A percentile compares a stretch with the other conserved stretches of the same genome.
These are phyloP conservation scores for Pinus tabuliformis DNA, from an alignment of 75 land plant genomes.

Conservation along the genomic window DNA sequence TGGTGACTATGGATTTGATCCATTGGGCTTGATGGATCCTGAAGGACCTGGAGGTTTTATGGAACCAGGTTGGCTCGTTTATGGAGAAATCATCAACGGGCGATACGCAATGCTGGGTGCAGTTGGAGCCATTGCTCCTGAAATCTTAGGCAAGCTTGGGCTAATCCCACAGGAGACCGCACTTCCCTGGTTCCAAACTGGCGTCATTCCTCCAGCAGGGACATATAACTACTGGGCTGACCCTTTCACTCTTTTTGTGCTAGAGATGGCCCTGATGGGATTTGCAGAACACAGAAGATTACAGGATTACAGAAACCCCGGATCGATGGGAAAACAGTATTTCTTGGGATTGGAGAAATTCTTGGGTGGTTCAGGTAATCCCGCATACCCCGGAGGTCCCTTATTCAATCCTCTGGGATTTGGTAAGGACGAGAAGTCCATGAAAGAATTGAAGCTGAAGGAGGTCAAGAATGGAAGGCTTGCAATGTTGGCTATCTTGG, in stretches of 20 bases:
- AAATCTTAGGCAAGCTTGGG: constrained; percentile 81
- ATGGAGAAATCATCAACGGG: constrained; percentile 90
- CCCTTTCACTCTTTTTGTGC: constrained; percentile 82
- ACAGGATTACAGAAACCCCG: constrained; percentile 88
- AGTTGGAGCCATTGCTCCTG: constrained; percentile 85
- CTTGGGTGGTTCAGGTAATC: constrained; percentile 87
- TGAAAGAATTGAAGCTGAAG: constrained; percentile 88
- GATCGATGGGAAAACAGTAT: constrained; percentile 94
- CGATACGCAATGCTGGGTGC: constrained; percentile 94
- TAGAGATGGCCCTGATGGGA: constrained; percentile 93
- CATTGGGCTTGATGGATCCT: constrained; percentile 88
- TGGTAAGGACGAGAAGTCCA: constrained; percentile 84
- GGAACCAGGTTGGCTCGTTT: constrained; percentile 86
- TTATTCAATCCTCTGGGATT: constrained; percentile 90
- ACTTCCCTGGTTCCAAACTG: constrained; percentile 79
- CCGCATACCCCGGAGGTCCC: constrained; percentile 95
- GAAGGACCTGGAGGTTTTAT: constrained; percentile 97
- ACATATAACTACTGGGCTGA: constrained; percentile 98
- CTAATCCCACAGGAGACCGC: constrained; percentile 91
- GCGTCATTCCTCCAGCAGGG: constrained; percentile 91
- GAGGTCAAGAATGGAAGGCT: constrained; percentile 96
- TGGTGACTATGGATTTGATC: constrained; percentile 95
- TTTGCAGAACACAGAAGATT: constrained; percentile 90
- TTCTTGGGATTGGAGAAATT: constrained; percentile 89
- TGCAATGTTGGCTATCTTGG: constrained; percentile 94